Percentiles rank a stretch among this genome's conserved stretches.
These are phyloP conservation scores for Eutrema heterophyllum DNA, from an alignment of 345 rosid species.

Conservation along the genomic window DNA sequence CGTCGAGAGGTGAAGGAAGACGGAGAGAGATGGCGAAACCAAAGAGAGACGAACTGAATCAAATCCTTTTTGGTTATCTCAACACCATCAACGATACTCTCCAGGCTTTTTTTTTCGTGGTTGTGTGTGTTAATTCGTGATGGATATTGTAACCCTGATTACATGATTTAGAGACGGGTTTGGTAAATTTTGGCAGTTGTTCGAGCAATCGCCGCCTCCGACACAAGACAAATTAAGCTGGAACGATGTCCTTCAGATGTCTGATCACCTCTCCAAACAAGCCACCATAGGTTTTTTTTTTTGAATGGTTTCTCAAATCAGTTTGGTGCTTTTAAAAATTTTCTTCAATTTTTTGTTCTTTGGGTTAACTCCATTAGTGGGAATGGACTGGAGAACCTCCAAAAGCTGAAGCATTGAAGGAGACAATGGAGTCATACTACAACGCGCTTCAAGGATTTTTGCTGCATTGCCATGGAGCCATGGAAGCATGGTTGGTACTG, in stretches of 20 bases:
- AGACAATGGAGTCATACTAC: conserved; percentile 53
- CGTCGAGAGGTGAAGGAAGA: background rate
- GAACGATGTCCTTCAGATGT: conserved; percentile 65
- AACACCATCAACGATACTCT: conserved; percentile 63
- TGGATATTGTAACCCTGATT: background rate
- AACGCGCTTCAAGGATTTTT: conserved; percentile 69
- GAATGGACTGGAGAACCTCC: conserved; percentile 74
- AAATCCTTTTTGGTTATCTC: conserved; percentile 41
- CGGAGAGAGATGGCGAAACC: conserved; percentile 49
- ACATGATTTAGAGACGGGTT: background rate
- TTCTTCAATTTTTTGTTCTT: background rate
- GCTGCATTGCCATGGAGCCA: conserved; percentile 68
- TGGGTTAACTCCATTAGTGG: conserved; percentile 33
- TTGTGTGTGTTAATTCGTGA: background rate
- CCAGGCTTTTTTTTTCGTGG: conserved; percentile 42
- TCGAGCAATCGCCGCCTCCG: conserved; percentile 46
- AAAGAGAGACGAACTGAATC: conserved; percentile 45
- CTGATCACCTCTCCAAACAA: conserved; percentile 71
- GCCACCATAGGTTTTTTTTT: conserved; percentile 56
- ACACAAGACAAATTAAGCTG: conserved; percentile 47
- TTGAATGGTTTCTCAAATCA: background rate
- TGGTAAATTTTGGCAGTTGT: conserved; percentile 29
- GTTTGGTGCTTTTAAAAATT: background rate
- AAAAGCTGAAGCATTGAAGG: conserved; percentile 54
- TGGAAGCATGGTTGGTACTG: conserved; percentile 66